phyloP scores from a whole-genome alignment of 2,329 filamentous ascomycete species.

The Nemania serpens region DNA sequence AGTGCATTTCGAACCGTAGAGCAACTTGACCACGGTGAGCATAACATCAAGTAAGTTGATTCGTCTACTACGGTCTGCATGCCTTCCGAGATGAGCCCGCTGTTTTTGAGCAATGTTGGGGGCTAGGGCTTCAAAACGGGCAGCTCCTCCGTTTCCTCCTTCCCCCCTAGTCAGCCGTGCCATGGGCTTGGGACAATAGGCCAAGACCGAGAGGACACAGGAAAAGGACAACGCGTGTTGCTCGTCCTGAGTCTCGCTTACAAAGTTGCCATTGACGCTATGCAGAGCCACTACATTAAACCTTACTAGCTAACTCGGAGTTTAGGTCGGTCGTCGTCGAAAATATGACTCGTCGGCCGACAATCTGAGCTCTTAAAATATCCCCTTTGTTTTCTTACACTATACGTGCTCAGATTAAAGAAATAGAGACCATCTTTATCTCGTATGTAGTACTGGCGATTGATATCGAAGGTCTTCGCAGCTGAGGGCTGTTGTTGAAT shows the following conservation, averaged over 20 bases:
- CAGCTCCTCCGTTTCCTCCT: constrained; percentile 20
- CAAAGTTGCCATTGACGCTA: neutral
- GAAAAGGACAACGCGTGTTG: neutral
- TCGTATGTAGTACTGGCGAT: neutral
- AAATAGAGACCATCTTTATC: neutral
- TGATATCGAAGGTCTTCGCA: neutral
- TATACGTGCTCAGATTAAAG: neutral
- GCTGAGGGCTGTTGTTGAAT: neutral
- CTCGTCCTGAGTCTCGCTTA: neutral
- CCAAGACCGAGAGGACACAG: neutral
- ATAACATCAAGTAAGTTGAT: constrained; percentile 7
- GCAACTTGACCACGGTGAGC: constrained; percentile 10
- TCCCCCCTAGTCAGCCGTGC: constrained; percentile 16
- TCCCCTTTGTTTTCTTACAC: neutral
- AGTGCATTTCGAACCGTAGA: neutral
- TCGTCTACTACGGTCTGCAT: constrained; percentile 5
- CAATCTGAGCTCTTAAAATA: neutral
- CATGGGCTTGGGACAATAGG: constrained; percentile 21
- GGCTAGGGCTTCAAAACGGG: constrained; percentile 18
- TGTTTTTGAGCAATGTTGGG: constrained; percentile 2
- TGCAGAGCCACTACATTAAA: constrained; percentile 4
- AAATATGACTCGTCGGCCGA: neutral
- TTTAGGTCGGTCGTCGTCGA: neutral
- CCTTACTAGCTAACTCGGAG: neutral
- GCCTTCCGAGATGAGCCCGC: constrained; percentile 9